Percentiles rank a stretch among this genome's conserved stretches.
phyloP scores from a whole-genome alignment of 176 grass and related monocot species.

The Oryza nivara region DNA sequence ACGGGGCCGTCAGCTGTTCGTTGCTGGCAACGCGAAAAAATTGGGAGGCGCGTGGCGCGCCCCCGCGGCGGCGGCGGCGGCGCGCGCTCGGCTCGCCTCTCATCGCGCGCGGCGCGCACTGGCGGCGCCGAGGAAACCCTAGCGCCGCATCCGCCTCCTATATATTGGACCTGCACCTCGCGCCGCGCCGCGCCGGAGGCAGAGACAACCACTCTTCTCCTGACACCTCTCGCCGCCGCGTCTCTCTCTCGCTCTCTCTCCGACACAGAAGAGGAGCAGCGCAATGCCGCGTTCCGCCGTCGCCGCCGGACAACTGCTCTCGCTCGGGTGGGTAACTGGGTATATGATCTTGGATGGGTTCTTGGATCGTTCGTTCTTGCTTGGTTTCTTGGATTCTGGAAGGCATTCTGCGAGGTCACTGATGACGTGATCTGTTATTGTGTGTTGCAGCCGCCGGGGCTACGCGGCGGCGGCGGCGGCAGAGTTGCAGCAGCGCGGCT shows the following conservation, averaged over 20 bases:
- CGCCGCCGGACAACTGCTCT: background rate
- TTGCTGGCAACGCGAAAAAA: background rate
- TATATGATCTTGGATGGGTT: no score
- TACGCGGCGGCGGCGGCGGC: slow-evolving; percentile 11
- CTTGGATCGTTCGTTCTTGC: background rate
- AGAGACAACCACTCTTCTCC: background rate
- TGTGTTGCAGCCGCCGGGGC: slow-evolving; percentile 33
- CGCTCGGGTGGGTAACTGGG: slow-evolving; percentile 1
- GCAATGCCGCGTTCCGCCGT: slow-evolving; percentile 19
- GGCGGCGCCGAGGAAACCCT: background rate
- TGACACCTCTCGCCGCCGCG: background rate
- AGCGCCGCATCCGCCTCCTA: background rate
- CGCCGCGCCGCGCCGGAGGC: background rate
- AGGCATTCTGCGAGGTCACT: background rate
- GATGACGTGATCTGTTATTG: background rate
- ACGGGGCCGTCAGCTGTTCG: no score
- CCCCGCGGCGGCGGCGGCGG: no score
- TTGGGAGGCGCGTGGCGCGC: background rate
- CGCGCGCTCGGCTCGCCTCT: background rate
- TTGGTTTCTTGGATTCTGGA: background rate
- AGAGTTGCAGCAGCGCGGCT: background rate
- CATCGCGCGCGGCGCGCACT: background rate
- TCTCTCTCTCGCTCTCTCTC: background rate
- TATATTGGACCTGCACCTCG: background rate
- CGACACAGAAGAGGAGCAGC: background rate